Evolutionary conservation across 2,329 filamentous ascomycete species (phyloP).

Genomic region (Alternaria incomplexa): DNA sequence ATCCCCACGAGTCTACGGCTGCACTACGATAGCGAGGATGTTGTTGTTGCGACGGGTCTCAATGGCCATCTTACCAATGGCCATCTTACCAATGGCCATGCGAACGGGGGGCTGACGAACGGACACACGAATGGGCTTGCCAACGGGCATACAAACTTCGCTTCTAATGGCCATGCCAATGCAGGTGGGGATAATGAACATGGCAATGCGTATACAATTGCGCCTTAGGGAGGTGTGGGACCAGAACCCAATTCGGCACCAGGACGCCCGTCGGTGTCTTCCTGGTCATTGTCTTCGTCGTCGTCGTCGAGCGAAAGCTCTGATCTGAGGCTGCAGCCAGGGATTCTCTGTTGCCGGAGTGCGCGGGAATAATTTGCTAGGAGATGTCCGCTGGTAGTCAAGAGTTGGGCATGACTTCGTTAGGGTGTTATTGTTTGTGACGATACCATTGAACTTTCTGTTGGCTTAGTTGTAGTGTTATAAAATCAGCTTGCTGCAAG

Average conservation of each 20-base stretch:
- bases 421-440: not conserved
- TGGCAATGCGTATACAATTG: slow-evolving; percentile 23
- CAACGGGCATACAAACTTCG: slow-evolving; percentile 7
- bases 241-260: not conserved
- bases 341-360: not conserved
- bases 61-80: slow-evolving; percentile 1
- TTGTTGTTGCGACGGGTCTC: not conserved
- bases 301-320: not conserved
- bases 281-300: not conserved
- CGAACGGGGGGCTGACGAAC: slow-evolving; percentile 1
- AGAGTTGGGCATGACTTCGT: not conserved
- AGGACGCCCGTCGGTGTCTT: not conserved
- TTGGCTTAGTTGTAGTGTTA: not conserved
- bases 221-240: slow-evolving; percentile 9
- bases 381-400: not conserved
- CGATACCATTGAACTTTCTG: not conserved
- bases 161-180: slow-evolving; percentile 18
- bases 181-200: slow-evolving; percentile 14
- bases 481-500: not conserved
- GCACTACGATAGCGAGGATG: slow-evolving; percentile 32
- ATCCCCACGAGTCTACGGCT: slow-evolving; percentile 38
- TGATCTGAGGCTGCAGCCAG: not conserved
- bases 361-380: not conserved
- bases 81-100: slow-evolving; percentile 1
- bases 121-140: not conserved